Conservation (phyloP, 2,329 filamentous ascomycete species). For the Amesomyces nigricolor region DNA sequence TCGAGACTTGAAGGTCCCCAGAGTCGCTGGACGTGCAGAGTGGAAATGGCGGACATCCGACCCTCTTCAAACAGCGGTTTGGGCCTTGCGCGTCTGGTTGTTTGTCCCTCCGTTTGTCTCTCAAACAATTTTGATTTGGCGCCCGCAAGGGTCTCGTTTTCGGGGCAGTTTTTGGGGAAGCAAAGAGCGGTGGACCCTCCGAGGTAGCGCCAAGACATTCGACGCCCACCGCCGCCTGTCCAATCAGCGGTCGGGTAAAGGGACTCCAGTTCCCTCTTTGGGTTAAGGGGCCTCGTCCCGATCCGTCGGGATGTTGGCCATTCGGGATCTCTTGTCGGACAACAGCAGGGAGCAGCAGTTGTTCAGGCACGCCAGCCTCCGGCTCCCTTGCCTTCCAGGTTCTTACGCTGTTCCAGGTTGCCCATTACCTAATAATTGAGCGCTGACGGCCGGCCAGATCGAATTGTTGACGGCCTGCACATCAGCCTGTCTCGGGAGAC, state of each 20-base stretch:
- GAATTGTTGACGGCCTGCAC: background rate
- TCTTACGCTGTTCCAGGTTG: slow-evolving; percentile 6
- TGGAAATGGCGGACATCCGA: slow-evolving; percentile 11
- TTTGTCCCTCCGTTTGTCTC: background rate
- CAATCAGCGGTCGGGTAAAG: slow-evolving; percentile 15
- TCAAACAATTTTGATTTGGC: background rate
- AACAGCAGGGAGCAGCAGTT: background rate
- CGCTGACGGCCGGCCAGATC: background rate
- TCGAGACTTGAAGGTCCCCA: background rate
- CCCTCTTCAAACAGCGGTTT: background rate
- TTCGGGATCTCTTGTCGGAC: slow-evolving; percentile 14
- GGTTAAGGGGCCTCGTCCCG: slow-evolving; percentile 19
- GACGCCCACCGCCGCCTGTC: background rate
- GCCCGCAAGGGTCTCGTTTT: slow-evolving; percentile 2
- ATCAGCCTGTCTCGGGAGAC: slow-evolving; percentile 9
- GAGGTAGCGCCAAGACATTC: background rate
- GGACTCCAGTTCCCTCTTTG: slow-evolving; percentile 15
- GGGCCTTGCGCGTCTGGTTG: background rate
- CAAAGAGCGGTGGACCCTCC: slow-evolving; percentile 8
- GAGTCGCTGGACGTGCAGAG: background rate
- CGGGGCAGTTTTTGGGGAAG: background rate
- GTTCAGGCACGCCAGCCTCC: background rate
- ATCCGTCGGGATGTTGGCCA: slow-evolving; percentile 14
- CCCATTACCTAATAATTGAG: slow-evolving; percentile 13
- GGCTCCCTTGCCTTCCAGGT: slow-evolving; percentile 9